Base-by-base conservation (phyloP, 495 filamentous ascomycete genomes). In the Tuber indicum region DNA sequence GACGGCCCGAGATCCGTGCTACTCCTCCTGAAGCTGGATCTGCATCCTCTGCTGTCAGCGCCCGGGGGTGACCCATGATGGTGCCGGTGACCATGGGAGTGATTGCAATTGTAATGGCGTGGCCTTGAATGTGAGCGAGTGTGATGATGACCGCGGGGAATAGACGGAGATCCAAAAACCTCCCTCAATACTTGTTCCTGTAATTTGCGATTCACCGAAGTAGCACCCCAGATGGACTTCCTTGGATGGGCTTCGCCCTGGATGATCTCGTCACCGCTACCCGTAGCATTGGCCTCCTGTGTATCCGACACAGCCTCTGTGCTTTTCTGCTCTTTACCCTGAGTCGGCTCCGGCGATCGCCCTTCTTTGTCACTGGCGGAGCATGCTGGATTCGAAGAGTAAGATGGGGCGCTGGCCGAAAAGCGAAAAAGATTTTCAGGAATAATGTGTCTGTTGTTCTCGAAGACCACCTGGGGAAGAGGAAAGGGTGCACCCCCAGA, bases 401-500 rank as follows among this genome's bases (percentile, higher is more conserved):
- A 74, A 47, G 82, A 82, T 46, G 82, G 82, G 46, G 82, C 82
- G 75, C 79, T 83, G 21, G 82, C 76, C 39, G 82, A 84, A 75
- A 82, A 86, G 84, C 80, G 89, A 85, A 89, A 97, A 77, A 93
- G 85, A 83, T 91, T 92, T 26, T 92, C 90, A 10, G 96, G 96
- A 58, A 99, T 91, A 75, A 99, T 97, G 81, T 99, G 96, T 46
- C 93, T 89, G 81, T 99, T 99, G 81, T 98, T 94, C 75, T 94
- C 94, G 77, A 99, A 93, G 14, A 96, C 93, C 42, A 99, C 96
- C 74, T 97, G 94, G 9, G 96, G 96, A 17, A 97, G 88, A 3
- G 91, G 87, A 49, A 83, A 79, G 23, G 82, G 71, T 19, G 74
- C 77, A 32, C 73, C 76, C 6, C 71, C 73, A 16, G 79, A 76